phyloP scores from a whole-genome alignment of 2,329 filamentous ascomycete species.

The Penicillium sp. region DNA sequence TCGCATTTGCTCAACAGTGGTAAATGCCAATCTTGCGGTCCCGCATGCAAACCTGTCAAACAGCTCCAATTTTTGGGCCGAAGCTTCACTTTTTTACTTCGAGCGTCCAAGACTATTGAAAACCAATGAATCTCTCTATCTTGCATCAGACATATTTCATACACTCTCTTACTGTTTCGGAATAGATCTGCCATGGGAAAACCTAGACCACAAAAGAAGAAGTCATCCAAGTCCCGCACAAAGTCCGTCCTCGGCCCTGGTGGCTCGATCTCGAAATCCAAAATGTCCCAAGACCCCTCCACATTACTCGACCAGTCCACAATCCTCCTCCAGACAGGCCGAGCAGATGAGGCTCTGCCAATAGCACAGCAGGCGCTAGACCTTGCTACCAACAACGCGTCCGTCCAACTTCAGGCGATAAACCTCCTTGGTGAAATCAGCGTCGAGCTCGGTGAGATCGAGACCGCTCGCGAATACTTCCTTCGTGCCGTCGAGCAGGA shows the following conservation, averaged over 20 bases:
- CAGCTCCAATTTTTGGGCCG: conserved; percentile 38
- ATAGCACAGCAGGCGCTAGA: conserved; percentile 58
- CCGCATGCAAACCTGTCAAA: conserved; percentile 49
- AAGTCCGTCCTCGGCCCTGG: conserved; percentile 51
- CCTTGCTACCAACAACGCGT: conserved; percentile 37
- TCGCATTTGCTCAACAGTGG: conserved; percentile 20
- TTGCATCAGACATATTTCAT: conserved; percentile 7
- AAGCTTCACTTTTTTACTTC: conserved; percentile 31
- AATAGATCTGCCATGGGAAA: conserved; percentile 52
- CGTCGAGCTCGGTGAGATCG: conserved; percentile 79
- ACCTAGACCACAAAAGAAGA: conserved; percentile 55
- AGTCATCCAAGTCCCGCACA: conserved; percentile 45
- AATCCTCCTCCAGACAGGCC: conserved; percentile 60
- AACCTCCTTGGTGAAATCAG: conserved; percentile 80
- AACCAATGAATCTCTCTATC: conserved; percentile 10
- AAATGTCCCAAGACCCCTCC: conserved; percentile 56
- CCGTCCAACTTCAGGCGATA: conserved; percentile 60
- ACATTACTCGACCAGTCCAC: conserved; percentile 61
- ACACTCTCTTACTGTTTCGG: conserved; percentile 3
- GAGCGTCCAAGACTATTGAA: conserved; percentile 10
- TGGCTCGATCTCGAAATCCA: conserved; percentile 45
- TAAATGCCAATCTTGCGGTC: conserved; percentile 33
- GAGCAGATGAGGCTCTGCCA: conserved; percentile 60
- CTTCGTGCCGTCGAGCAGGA: conserved; percentile 74
- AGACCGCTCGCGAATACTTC: conserved; percentile 73